Percentiles rank a stretch among this genome's conserved stretches.
phyloP scores from a whole-genome alignment of 805 yeast species.

The Kazachstania bromeliacearum region DNA sequence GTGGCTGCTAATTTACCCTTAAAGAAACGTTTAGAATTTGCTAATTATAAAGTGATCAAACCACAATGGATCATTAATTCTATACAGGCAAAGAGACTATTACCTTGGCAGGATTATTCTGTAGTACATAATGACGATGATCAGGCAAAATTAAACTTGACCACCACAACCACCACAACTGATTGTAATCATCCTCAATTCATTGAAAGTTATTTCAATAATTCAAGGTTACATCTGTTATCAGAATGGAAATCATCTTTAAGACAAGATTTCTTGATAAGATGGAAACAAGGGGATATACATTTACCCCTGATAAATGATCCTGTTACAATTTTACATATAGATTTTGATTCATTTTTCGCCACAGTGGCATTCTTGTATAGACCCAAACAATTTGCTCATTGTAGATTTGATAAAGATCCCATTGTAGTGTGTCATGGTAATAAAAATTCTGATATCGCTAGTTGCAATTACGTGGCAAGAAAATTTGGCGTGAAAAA shows the following conservation, averaged over 20 bases:
- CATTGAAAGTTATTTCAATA: conserved; percentile 58
- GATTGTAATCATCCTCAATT: conserved; percentile 76
- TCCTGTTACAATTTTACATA: conserved; percentile 47
- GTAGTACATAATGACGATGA: conserved; percentile 44
- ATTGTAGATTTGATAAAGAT: conserved; percentile 34
- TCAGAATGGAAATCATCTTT: conserved; percentile 80
- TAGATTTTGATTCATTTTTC: conserved; percentile 92
- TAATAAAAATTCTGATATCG: conserved; percentile 54
- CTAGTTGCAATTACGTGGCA: conserved; percentile 88
- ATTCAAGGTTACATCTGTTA: conserved; percentile 80
- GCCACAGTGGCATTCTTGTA: conserved; percentile 70
- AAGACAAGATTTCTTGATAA: conserved; percentile 45
- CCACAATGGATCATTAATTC: conserved; percentile 79
- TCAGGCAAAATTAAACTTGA: conserved; percentile 36
- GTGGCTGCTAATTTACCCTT: conserved; percentile 75
- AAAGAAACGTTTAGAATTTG: conserved; percentile 55
- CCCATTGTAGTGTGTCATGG: conserved; percentile 56
- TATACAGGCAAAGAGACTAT: conserved; percentile 36
- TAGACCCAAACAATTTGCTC: neutral
- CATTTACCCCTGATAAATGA: conserved; percentile 6
- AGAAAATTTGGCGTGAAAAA: conserved; percentile 67
- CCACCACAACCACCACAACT: conserved; percentile 10
- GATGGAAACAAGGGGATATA: conserved; percentile 3
- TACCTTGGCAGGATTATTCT: conserved; percentile 66
- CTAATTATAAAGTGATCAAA: conserved; percentile 61